These are phyloP conservation scores for Moesziomyces sp. DNA, from an alignment of 1,284 basidiomycete genomes.

Conservation along the genomic window DNA sequence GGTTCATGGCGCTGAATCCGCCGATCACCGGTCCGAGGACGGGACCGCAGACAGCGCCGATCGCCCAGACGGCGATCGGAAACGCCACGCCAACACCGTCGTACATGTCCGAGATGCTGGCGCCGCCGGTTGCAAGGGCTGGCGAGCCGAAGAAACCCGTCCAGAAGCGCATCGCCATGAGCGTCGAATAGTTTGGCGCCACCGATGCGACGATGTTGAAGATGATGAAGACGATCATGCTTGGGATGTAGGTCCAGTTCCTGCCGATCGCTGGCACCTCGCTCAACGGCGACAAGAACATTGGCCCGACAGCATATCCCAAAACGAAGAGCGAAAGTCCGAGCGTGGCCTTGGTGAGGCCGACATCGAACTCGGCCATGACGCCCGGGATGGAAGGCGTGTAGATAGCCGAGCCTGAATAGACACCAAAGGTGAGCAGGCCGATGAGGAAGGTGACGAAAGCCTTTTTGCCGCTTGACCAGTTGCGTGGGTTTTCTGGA, in stretches of 20 bases:
- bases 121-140: constrained; percentile 56
- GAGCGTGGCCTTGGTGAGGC: constrained; percentile 77
- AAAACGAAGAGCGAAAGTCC: constrained; percentile 76
- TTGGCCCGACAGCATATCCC: constrained; percentile 67
- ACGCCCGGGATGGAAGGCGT: constrained; percentile 56
- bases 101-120: constrained; percentile 57
- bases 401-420: constrained; percentile 45
- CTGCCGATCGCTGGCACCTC: constrained; percentile 72
- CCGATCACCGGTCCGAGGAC: constrained; percentile 49
- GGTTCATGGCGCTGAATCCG: constrained; percentile 56
- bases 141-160: constrained; percentile 62
- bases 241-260: constrained; percentile 50
- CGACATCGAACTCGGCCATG: constrained; percentile 74
- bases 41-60: constrained; percentile 61
- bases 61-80: constrained; percentile 65
- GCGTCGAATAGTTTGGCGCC: constrained; percentile 59
- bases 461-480: constrained; percentile 44
- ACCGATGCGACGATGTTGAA: constrained; percentile 47
- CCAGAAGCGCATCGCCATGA: constrained; percentile 61
- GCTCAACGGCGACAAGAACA: constrained; percentile 72
- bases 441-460: constrained; percentile 30
- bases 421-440: constrained; percentile 44
- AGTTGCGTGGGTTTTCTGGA: constrained; percentile 49
- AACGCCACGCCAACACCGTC: constrained; percentile 52
- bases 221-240: constrained; percentile 36